A percentile compares a stretch with the other conserved stretches of the same genome.
Conservation (phyloP, 1,284 basidiomycete species). For the Mycena sp. region DNA sequence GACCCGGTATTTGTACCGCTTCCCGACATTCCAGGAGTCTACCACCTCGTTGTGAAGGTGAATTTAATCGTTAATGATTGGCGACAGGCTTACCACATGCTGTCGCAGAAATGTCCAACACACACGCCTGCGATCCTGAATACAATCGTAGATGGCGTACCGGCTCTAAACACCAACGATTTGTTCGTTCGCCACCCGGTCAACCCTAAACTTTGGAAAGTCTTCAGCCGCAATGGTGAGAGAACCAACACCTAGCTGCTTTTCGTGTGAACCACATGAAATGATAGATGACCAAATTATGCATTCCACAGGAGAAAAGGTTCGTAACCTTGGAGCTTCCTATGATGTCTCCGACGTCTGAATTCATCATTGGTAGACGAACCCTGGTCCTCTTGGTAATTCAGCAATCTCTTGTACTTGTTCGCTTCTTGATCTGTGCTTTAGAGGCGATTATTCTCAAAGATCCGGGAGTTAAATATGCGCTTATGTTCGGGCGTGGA, state of each 20-base stretch:
- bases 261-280: neutral
- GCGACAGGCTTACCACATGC: no score
- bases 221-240: conserved; percentile 41
- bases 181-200: conserved; percentile 48
- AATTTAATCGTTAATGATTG: no score
- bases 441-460: conserved; percentile 49
- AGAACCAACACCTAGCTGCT: neutral
- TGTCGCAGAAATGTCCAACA: conserved; percentile 19
- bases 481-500: conserved; percentile 51
- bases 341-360: no score
- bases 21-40: conserved; percentile 13
- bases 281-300: conserved; percentile 51
- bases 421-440: no score
- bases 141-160: conserved; percentile 9
- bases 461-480: conserved; percentile 45
- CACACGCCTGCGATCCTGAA: conserved; percentile 23
- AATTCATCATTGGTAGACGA: no score
- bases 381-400: no score
- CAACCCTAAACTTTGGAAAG: conserved; percentile 43
- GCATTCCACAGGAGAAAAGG: conserved; percentile 53
- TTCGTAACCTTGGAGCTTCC: no score
- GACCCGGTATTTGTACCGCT: conserved; percentile 16
- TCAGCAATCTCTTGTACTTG: no score
- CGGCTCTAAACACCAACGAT: conserved; percentile 35
- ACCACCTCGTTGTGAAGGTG: conserved; percentile 21